Conservation (phyloP, 2,329 filamentous ascomycete genomes). For the Colletotrichum limetticola region DNA sequence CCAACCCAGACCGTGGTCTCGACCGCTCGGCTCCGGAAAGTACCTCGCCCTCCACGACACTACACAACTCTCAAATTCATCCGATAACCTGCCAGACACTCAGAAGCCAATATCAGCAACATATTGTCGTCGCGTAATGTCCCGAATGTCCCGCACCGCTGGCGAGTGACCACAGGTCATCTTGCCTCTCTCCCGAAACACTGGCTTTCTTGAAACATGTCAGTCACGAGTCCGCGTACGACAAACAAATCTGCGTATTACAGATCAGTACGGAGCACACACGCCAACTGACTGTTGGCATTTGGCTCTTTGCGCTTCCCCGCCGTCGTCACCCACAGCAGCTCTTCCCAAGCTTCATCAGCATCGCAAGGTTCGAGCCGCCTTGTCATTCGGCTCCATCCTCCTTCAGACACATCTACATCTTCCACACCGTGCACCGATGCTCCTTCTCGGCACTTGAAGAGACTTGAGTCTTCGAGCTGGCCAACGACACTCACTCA, state of each 20-base stretch:
- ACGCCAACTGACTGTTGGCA: background rate
- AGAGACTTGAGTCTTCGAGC: background rate
- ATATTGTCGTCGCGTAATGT: background rate
- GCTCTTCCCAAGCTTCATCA: background rate
- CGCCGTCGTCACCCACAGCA: background rate
- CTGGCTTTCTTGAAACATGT: slow-evolving; percentile 11
- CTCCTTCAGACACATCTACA: background rate
- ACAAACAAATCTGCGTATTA: background rate
- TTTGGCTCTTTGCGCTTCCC: background rate
- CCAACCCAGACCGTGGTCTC: background rate
- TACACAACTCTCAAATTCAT: background rate
- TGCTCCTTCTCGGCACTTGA: background rate
- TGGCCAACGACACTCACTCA: background rate
- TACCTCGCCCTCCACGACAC: background rate
- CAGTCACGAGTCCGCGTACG: background rate
- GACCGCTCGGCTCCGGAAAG: background rate
- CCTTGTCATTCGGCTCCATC: background rate
- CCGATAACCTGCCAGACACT: background rate
- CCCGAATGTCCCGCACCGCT: background rate
- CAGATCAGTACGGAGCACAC: background rate
- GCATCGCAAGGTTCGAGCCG: background rate
- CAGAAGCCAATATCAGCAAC: background rate
- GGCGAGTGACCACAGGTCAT: background rate
- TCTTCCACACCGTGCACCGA: background rate
- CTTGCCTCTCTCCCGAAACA: slow-evolving; percentile 19